Conservation (phyloP, 176 grass and related monocot species). For the Aegilops bicornis region DNA sequence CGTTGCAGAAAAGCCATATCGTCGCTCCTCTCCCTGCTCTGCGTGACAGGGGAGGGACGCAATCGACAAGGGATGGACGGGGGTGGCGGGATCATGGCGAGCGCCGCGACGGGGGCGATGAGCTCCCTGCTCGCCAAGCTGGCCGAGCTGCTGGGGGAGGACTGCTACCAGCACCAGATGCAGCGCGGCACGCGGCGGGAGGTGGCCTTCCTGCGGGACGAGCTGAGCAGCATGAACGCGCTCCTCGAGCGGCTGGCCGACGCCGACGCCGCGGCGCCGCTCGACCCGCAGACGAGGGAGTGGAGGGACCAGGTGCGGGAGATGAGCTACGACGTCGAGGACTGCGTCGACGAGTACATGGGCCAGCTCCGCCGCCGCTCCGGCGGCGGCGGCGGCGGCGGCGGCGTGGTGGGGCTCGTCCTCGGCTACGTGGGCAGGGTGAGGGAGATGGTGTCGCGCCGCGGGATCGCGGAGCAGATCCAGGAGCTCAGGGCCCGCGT, state of each 20-base stretch:
- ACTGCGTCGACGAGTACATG: slow-evolving; percentile 20
- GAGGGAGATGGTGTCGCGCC: neutral
- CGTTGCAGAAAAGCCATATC: neutral
- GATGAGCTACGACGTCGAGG: slow-evolving; percentile 31
- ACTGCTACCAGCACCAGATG: slow-evolving; percentile 18
- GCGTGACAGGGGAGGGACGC: too few species aligned
- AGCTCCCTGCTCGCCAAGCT: slow-evolving; percentile 13
- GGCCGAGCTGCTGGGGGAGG: neutral
- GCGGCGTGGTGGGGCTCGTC: slow-evolving; percentile 6
- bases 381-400: neutral
- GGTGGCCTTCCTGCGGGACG: neutral
- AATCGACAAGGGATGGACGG: neutral
- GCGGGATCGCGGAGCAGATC: neutral
- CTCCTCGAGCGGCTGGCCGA: neutral
- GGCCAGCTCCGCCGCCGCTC: neutral
- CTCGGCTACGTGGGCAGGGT: neutral
- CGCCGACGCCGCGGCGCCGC: neutral
- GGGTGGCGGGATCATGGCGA: slow-evolving; percentile 7
- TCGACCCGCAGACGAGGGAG: slow-evolving; percentile 1
- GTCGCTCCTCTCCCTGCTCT: neutral
- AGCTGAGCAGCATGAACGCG: slow-evolving; percentile 14
- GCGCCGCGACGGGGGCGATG: slow-evolving; percentile 18
- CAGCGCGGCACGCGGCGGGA: neutral
- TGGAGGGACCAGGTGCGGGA: slow-evolving; percentile 24
- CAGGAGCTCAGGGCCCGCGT: slow-evolving; percentile 3